phyloP scores from a whole-genome alignment of 805 yeast genomes.

The Starmerella powellii region DNA sequence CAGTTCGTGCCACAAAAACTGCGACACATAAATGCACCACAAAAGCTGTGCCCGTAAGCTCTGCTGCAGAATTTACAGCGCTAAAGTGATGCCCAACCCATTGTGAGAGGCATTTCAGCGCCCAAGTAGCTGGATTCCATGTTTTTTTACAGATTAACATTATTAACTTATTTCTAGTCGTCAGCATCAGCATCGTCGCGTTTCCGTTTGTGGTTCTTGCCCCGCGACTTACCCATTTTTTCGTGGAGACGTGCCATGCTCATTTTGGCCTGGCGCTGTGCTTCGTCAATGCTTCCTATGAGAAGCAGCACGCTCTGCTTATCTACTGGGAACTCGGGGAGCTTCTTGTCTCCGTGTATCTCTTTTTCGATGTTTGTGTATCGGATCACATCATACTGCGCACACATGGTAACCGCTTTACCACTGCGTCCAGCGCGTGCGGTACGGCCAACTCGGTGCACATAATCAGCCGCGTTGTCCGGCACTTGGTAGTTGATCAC shows the following conservation, averaged over 20 bases:
- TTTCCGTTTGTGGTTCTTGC: slow-evolving; percentile 34
- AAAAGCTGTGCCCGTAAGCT: too few species aligned
- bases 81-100: too few species aligned
- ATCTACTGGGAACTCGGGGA: slow-evolving; percentile 73
- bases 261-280: slow-evolving; percentile 77
- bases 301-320: slow-evolving; percentile 64
- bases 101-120: too few species aligned
- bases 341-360: slow-evolving; percentile 50
- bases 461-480: slow-evolving; percentile 77
- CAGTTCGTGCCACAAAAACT: too few species aligned
- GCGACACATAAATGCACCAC: too few species aligned
- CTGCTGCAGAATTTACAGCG: too few species aligned
- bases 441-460: slow-evolving; percentile 92
- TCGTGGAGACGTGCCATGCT: slow-evolving; percentile 59
- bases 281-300: slow-evolving; percentile 81
- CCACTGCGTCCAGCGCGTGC: slow-evolving; percentile 97
- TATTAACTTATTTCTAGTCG: slow-evolving; percentile 20
- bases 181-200: slow-evolving; percentile 39
- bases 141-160: too few species aligned
- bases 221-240: slow-evolving; percentile 28
- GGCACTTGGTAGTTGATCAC: slow-evolving; percentile 93
- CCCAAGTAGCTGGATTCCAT: too few species aligned
- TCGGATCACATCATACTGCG: slow-evolving; percentile 88
- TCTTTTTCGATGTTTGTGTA: slow-evolving; percentile 82
- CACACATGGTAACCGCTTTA: slow-evolving; percentile 72